Evolutionary conservation across 768 basidiomycete genomes (phyloP), one percentile per base, ranked within the genome.

Genomic region (Mycena kentingensis): DNA sequence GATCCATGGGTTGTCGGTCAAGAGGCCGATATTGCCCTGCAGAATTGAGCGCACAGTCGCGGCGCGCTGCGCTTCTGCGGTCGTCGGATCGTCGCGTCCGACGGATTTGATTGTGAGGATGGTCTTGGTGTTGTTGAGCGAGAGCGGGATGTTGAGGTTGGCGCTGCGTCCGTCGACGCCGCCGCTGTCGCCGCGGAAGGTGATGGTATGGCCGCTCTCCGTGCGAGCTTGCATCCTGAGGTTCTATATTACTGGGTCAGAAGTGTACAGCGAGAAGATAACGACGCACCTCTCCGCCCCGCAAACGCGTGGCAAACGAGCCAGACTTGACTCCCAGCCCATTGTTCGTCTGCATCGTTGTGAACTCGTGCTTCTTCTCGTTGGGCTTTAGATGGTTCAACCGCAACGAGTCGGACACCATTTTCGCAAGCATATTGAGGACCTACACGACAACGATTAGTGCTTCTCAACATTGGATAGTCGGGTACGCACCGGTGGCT

Each of bases 81-180:
- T 63, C 3, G 88, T 90, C 1, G 78, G 80, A 32, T 70, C 76
- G 34, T 79, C 84, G 28, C 73, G 76, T 0, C 85, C 86, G 55
- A 74, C 71, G 8, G 84, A 74, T 21, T 68, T 76, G 21, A 88
- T 70, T 6, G 64, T 64, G 0, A 61, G 48, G 25, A 82, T 67
- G 1, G 64, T 70, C 65, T 52, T 73, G 61, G 67, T 65, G 49
- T 45, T 74, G 50, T 48, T 60, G 34, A 54, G 55, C 15, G 58
- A 50, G 56, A 63, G 54, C 7, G 50, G 48, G 11, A 68, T 55
- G 44, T 54, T 58, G 36, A 77, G 59, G 18, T 60, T 52, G 2
- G 59, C 66, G 0, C 64, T 59, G 45, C 64, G 67, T 0, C 83
- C 84, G 67, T 45, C 66, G 62, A 70, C 77, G 55, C 67, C 72